These are phyloP conservation scores for Tuber brumale DNA, from an alignment of 495 filamentous ascomycete genomes.

Conservation along the genomic window DNA sequence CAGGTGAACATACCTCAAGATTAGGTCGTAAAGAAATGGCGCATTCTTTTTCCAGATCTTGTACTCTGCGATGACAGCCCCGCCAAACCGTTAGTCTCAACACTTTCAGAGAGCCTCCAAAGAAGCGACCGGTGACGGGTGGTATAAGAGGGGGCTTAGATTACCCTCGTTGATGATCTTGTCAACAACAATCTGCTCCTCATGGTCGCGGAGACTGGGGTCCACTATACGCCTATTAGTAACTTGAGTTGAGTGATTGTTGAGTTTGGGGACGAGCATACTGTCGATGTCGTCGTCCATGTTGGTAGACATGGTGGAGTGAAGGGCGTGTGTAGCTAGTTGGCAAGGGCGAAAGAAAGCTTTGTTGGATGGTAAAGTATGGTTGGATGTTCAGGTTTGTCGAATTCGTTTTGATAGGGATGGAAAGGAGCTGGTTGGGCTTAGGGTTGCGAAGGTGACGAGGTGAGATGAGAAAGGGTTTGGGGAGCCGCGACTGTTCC, in stretches of 20 bases:
- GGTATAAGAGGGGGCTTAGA: background rate
- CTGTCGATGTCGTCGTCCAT: conserved; percentile 52
- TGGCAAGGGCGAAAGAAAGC: background rate
- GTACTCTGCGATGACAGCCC: conserved; percentile 60
- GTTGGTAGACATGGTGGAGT: conserved; percentile 25
- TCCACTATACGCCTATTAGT: conserved; percentile 44
- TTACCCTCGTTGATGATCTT: conserved; percentile 91
- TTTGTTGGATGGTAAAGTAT: conserved; percentile 22
- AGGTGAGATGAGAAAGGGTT: conserved; percentile 1
- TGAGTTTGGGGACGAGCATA: conserved; percentile 31
- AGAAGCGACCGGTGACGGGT: background rate
- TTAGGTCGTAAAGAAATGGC: conserved; percentile 95
- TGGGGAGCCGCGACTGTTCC: conserved; percentile 24
- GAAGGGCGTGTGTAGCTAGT: background rate
- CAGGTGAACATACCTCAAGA: conserved; percentile 55
- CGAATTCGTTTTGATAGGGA: background rate
- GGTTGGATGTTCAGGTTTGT: conserved; percentile 1
- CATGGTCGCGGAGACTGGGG: conserved; percentile 50
- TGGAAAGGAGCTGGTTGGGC: conserved; percentile 7
- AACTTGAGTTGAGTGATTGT: background rate
- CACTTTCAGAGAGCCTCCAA: background rate
- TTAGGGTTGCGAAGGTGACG: background rate
- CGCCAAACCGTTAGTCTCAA: conserved; percentile 10
- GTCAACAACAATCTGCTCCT: conserved; percentile 68
- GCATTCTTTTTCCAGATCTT: conserved; percentile 99